Base-by-base conservation (phyloP, 106 monocot species). In the Cymbidium sinense region DNA sequence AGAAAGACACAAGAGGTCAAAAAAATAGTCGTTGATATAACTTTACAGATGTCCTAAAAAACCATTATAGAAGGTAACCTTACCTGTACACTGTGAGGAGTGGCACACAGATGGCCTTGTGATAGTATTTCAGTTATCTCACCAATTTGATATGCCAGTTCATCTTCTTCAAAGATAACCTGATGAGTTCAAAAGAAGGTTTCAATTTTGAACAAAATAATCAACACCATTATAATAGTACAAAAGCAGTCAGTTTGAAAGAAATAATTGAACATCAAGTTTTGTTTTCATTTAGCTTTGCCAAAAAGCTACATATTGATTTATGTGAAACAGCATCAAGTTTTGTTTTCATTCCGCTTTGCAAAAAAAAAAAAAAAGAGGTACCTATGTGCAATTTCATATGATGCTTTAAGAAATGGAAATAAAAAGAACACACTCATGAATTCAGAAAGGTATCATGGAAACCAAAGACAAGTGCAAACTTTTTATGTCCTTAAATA, bases 61-160 rank as follows among this genome's bases (percentile, higher is more conserved):
- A 64, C 5, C 34, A 34, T 39, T 44, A 23, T 4, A 41, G 7
- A 2, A 41, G 6, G 27, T 28, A 44, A 28, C 9, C 1, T 39
- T 25, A 74, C 74, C 74, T 44, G 34, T 44, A 74, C 74, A 74
- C 74, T 43, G 20, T 74, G 95, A 39, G 95, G 92, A 43, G 95
- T 95, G 8, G 92, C 92, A 86, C 86, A 90, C 37, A 95, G 86
- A 71, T 7, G 83, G 41, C 90, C 88, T 36, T 82, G 70, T 43
- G 90, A 90, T 23, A 95, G 64, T 80, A 92, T 84, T 85, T 95
- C 92, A 77, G 86, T 88, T 31, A 87, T 92, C 83, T 95, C 95
- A 51, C 95, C 95, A 82, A 95, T 90, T 77, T 95, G 95, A 78
- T 88, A 95, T 54, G 95, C 95, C 75, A 95, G 71, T 55, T 95